Evolutionary conservation across 345 rosid species (phyloP).

Genomic region (Cochlearia excelsa): DNA sequence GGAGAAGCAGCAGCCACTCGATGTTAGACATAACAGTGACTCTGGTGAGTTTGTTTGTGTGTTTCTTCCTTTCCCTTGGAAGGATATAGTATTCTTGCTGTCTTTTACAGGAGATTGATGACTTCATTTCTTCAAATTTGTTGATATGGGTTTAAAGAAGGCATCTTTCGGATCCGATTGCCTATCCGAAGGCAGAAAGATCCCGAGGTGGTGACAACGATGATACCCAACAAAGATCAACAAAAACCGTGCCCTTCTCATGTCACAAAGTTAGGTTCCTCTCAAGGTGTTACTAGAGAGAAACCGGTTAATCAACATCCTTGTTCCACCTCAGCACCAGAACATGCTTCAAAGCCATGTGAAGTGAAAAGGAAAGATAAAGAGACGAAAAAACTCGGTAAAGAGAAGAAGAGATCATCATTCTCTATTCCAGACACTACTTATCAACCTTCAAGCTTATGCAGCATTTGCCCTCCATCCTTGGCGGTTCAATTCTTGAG

Average conservation of each 20-base stretch:
- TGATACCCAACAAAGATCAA: constrained; percentile 41
- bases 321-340: constrained; percentile 37
- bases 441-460: constrained; percentile 24
- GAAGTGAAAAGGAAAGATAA: constrained; percentile 25
- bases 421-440: background rate
- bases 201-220: constrained; percentile 22
- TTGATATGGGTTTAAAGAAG: constrained; percentile 48
- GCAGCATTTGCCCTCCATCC: constrained; percentile 39
- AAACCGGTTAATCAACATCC: constrained; percentile 28
- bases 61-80: constrained; percentile 45
- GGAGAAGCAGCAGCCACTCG: constrained; percentile 22
- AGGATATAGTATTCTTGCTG: constrained; percentile 53
- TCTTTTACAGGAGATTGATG: constrained; percentile 46
- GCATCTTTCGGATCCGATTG: constrained; percentile 68
- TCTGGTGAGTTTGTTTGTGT: constrained; percentile 61
- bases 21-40: constrained; percentile 42
- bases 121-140: constrained; percentile 45
- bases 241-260: constrained; percentile 41
- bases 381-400: background rate
- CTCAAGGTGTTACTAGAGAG: constrained; percentile 33
- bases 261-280: constrained; percentile 21
- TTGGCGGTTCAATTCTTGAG: constrained; percentile 35
- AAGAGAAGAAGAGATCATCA: constrained; percentile 16
- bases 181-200: constrained; percentile 52
- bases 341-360: constrained; percentile 10